These are phyloP conservation scores for Toxicodendron radicans DNA, from an alignment of 345 rosid genomes.

Conservation along the genomic window DNA sequence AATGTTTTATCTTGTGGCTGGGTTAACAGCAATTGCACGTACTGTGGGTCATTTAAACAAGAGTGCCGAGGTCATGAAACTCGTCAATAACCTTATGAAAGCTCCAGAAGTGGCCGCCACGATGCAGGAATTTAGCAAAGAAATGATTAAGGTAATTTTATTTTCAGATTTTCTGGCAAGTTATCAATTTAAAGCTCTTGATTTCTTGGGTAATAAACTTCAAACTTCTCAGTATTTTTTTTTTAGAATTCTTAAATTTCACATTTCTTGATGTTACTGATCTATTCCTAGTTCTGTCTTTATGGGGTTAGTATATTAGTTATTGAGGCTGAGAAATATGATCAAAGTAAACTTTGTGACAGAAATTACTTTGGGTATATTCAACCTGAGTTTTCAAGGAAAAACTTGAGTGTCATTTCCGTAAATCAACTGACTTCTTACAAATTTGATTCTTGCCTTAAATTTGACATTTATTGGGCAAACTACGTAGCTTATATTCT, in stretches of 20 bases:
- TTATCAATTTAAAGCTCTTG: background rate
- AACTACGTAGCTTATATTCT: background rate
- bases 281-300: background rate
- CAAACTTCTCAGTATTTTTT: background rate
- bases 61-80: slow-evolving; percentile 56
- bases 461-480: background rate
- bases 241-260: background rate
- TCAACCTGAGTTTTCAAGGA: background rate
- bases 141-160: slow-evolving; percentile 45
- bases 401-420: background rate
- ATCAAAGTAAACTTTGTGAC: background rate
- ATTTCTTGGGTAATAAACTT: background rate
- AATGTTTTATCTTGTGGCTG: background rate
- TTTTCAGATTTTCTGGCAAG: background rate
- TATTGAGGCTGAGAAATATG: slow-evolving; percentile 3
- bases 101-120: slow-evolving; percentile 52
- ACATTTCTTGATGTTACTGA: background rate
- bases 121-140: slow-evolving; percentile 55
- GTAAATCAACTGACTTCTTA: background rate
- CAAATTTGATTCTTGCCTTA: background rate
- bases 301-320: background rate
- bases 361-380: background rate
- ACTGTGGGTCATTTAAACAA: slow-evolving; percentile 50
- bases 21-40: slow-evolving; percentile 45
- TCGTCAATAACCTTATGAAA: slow-evolving; percentile 55